These are phyloP conservation scores for Phytophthora crassamura DNA, from an alignment of 352 stramenopile genomes.

Conservation along the genomic window DNA sequence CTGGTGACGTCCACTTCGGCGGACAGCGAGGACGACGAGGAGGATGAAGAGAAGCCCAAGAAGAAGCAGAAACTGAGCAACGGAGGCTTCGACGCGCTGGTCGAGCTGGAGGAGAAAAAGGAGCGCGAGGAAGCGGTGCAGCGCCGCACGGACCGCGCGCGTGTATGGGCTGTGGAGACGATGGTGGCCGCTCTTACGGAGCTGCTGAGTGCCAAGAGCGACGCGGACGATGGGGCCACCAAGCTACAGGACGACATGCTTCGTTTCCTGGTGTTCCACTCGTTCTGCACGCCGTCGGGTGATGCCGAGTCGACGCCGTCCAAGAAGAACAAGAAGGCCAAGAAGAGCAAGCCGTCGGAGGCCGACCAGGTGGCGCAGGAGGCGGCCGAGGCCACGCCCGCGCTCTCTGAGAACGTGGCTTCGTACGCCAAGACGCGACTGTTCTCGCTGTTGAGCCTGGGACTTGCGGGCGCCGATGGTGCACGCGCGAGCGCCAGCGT, in stretches of 20 bases:
- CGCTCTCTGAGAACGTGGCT: conserved; percentile 55
- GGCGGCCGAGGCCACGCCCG: conserved; percentile 41
- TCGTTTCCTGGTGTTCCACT: conserved; percentile 72
- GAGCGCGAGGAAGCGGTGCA: conserved; percentile 64
- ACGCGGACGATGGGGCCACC: conserved; percentile 18
- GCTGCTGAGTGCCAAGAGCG: conserved; percentile 35
- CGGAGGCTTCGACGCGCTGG: conserved; percentile 69
- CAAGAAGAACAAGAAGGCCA: conserved; percentile 55
- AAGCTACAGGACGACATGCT: conserved; percentile 54
- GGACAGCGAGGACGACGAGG: conserved; percentile 49
- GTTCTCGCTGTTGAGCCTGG: conserved; percentile 65
- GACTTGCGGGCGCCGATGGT: conserved; percentile 50
- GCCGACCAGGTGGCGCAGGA: conserved; percentile 31
- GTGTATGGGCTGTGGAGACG: conserved; percentile 77
- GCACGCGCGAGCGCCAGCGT: conserved; percentile 41
- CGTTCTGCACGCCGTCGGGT: conserved; percentile 56
- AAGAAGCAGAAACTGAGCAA: conserved; percentile 49
- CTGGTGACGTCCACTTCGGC: conserved; percentile 51
- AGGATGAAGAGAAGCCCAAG: conserved; percentile 43
- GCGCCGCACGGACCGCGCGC: conserved; percentile 67
- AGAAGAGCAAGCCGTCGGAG: conserved; percentile 35
- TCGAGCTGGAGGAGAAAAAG: conserved; percentile 81
- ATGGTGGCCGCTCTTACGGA: conserved; percentile 60
- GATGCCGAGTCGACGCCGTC: conserved; percentile 39
- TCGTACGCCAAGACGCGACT: conserved; percentile 66